A percentile compares a stretch with the other conserved stretches of the same genome.
Conservation (phyloP, 768 basidiomycete genomes). For the Tulasnella sp. region DNA sequence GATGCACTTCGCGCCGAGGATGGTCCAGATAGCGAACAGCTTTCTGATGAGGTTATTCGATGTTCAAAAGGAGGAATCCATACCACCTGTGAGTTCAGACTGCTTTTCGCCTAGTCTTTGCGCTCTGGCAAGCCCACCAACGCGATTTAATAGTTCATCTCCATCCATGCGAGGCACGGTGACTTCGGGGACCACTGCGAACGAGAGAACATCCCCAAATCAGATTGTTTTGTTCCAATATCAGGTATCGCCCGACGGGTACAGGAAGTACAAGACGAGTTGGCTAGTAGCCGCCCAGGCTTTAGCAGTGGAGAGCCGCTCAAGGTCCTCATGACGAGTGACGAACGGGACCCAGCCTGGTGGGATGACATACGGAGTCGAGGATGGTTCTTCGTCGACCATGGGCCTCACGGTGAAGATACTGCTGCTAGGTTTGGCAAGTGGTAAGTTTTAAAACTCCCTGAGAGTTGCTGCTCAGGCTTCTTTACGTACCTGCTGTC, state of each 20-base stretch:
- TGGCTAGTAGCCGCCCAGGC: too few relatives aligned
- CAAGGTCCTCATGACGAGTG: constrained; percentile 53
- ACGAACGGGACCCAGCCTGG: constrained; percentile 38
- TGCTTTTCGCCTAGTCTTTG: neutral
- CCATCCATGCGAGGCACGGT: constrained; percentile 44
- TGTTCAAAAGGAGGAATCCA: neutral
- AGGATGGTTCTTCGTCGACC: too few relatives aligned
- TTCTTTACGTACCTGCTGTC: constrained; percentile 2
- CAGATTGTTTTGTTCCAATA: constrained; percentile 42
- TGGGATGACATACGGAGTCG: constrained; percentile 10
- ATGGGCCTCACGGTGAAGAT: constrained; percentile 12
- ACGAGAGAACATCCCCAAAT: constrained; percentile 27
- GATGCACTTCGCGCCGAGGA: constrained; percentile 15
- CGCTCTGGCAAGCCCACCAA: neutral
- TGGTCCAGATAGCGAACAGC: constrained; percentile 20
- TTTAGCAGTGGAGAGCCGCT: constrained; percentile 22
- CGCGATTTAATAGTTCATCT: constrained; percentile 38
- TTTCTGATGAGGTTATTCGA: constrained; percentile 4
- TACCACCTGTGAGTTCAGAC: constrained; percentile 12
- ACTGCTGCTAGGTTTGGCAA: constrained; percentile 16
- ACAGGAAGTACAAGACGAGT: constrained; percentile 40
- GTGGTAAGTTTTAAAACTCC: too few relatives aligned
- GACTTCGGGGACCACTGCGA: constrained; percentile 44
- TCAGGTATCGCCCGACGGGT: constrained; percentile 44
- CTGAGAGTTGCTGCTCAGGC: too few relatives aligned